These are phyloP conservation scores for Corymbia citriodora DNA, from an alignment of 441 rosid genomes.

Conservation along the genomic window DNA sequence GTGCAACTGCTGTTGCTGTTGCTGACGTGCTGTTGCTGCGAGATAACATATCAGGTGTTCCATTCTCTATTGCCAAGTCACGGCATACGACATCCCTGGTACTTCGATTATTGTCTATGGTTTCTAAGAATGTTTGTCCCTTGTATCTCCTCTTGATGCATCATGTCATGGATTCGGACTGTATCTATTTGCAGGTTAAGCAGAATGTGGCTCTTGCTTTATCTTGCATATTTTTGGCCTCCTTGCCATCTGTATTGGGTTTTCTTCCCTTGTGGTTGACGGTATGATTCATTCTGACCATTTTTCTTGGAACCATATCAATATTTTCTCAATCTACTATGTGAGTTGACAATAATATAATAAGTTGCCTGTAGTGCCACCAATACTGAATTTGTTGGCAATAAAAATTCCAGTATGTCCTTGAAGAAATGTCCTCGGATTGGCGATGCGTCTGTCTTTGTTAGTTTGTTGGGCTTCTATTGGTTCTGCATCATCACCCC, in stretches of 20 bases:
- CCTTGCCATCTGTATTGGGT: slow-evolving; percentile 78
- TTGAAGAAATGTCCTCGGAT: neutral
- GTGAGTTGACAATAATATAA: neutral
- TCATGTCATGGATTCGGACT: slow-evolving; percentile 6
- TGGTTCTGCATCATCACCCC: neutral
- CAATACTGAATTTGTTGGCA: neutral
- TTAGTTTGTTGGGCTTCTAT: neutral
- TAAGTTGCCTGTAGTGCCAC: neutral
- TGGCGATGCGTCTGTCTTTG: neutral
- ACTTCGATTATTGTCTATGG: neutral
- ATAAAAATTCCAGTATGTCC: neutral
- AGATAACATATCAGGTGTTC: slow-evolving; percentile 71
- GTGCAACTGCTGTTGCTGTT: slow-evolving; percentile 87
- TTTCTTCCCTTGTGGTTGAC: slow-evolving; percentile 86
- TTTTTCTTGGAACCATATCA: neutral
- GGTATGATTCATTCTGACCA: slow-evolving; percentile 32
- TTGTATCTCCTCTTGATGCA: neutral
- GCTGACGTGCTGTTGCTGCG: slow-evolving; percentile 75
- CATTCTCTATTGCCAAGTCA: slow-evolving; percentile 83
- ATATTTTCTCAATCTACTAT: neutral
- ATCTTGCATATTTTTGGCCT: slow-evolving; percentile 63
- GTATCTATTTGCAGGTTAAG: slow-evolving; percentile 49
- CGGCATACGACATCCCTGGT: slow-evolving; percentile 82
- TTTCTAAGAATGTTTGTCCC: neutral
- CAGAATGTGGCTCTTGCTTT: slow-evolving; percentile 85